These are phyloP conservation scores for Citrullus colocynthis DNA, from an alignment of 306 rosid species.

Conservation along the genomic window DNA sequence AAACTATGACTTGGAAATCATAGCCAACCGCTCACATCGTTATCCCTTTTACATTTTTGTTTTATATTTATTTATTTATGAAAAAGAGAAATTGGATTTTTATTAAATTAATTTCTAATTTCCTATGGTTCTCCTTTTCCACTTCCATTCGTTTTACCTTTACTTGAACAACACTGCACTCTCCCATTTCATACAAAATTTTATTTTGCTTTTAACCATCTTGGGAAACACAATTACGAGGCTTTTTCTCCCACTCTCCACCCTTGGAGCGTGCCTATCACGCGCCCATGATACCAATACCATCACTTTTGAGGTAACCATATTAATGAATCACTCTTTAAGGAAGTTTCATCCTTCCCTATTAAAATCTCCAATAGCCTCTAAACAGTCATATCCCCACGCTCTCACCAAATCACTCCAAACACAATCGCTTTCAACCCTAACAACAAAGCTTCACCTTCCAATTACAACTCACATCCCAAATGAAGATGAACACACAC, in stretches of 20 bases:
- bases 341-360: no score
- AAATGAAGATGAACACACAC: no score
- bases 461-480: no score
- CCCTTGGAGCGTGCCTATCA: neutral
- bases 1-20: slow-evolving; percentile 3
- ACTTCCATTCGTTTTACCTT: neutral
- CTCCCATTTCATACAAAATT: neutral
- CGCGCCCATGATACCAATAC: neutral
- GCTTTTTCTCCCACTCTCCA: neutral
- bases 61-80: neutral
- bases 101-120: neutral
- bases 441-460: no score
- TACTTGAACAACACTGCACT: neutral
- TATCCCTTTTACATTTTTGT: neutral
- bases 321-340: no score
- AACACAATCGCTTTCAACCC: no score
- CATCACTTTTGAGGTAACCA: neutral
- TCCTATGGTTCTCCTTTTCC: neutral
- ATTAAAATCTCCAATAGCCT: no score
- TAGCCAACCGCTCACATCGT: slow-evolving; percentile 1
- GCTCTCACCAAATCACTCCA: no score
- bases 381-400: no score
- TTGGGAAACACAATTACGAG: neutral
- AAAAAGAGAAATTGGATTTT: neutral
- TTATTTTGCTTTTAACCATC: neutral